Evolutionary conservation across 768 basidiomycete species (phyloP), one percentile per base, ranked within the genome.

Genomic region (Daedaleopsis sinensis): DNA sequence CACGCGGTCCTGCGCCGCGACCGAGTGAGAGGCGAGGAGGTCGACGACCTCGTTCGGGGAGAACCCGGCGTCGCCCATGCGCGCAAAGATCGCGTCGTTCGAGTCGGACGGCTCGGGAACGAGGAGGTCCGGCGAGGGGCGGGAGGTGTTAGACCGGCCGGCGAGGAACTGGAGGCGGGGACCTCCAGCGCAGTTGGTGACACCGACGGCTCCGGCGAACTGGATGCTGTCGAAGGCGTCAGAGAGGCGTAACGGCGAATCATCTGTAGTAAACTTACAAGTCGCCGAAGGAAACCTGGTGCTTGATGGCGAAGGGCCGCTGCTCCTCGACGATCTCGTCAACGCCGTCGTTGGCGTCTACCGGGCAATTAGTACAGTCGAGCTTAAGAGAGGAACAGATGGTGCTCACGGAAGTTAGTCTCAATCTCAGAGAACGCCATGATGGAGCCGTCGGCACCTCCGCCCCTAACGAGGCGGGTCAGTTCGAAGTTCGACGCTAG

Each of bases 361-460:
- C n/a, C 36, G 18, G 36, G 2, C 1, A 42, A 37, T 39, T 11
- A 48, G 24, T 8, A 53, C 24, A 32, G 23, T 35, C 32, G 21
- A 32, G 12, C n/a, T n/a, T n/a, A 16, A 5, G 16, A 44, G 9
- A 23, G 18, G 11, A 10, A 13, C 18, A 27, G 32, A 5, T 2
- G 11, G 36, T 3, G 23, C 52, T 19, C 21, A 53, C 52, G 58
- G 66, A 67, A 67, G 53, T 62, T 55, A 36, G 75, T 68, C 66
- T 83, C 82, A 42, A 76, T 75, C 12, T 75, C 72, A 36, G 69
- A 65, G 69, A 83, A 82, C 4, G 71, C 70, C 61, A 82, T 74
- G 64, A 83, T 77, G 3, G 81, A 83, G 23, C 81, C 83, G 58
- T 84, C 82, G 52, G 66, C 59, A 19, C 68, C 66, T 37, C 52